Conservation (phyloP, 441 rosid genomes). For the Sinapis alba region DNA sequence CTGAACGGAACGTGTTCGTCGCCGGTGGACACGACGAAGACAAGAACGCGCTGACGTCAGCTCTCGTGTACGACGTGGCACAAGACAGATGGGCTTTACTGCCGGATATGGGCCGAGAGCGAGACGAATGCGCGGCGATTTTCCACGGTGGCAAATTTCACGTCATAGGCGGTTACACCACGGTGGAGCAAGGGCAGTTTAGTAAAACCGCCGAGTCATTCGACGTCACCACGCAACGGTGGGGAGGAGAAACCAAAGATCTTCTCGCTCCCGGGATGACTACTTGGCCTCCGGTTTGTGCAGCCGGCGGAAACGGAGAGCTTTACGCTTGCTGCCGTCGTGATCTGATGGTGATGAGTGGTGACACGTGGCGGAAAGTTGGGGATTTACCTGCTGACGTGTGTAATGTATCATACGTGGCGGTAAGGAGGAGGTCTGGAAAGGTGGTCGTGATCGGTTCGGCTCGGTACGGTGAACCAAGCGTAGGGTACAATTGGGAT, state of each 20-base stretch:
- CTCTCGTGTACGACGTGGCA: conserved; percentile 55
- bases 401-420: conserved; percentile 38
- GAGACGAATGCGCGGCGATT: conserved; percentile 65
- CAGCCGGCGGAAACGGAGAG: conserved; percentile 8
- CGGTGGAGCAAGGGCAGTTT: conserved; percentile 67
- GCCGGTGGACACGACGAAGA: conserved; percentile 79
- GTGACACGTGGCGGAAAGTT: conserved; percentile 44
- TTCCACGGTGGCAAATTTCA: conserved; percentile 61
- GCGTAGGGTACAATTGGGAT: conserved; percentile 29
- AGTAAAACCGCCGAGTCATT: conserved; percentile 51
- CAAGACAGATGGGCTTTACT: conserved; percentile 50
- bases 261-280: conserved; percentile 35
- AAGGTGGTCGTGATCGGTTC: conserved; percentile 62
- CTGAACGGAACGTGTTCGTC: conserved; percentile 54
- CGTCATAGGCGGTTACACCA: conserved; percentile 65
- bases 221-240: conserved; percentile 42
- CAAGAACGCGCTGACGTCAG: conserved; percentile 64
- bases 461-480: conserved; percentile 33
- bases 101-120: conserved; percentile 64
- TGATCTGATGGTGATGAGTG: conserved; percentile 38
- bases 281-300: conserved; percentile 52
- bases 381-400: conserved; percentile 56
- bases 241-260: conserved; percentile 43
- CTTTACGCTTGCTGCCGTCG: conserved; percentile 49
- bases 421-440: conserved; percentile 48